A percentile compares a stretch with the other conserved stretches of the same genome.
These are phyloP conservation scores for Panellus pusillus DNA, from an alignment of 768 basidiomycete species.

Conservation along the genomic window DNA sequence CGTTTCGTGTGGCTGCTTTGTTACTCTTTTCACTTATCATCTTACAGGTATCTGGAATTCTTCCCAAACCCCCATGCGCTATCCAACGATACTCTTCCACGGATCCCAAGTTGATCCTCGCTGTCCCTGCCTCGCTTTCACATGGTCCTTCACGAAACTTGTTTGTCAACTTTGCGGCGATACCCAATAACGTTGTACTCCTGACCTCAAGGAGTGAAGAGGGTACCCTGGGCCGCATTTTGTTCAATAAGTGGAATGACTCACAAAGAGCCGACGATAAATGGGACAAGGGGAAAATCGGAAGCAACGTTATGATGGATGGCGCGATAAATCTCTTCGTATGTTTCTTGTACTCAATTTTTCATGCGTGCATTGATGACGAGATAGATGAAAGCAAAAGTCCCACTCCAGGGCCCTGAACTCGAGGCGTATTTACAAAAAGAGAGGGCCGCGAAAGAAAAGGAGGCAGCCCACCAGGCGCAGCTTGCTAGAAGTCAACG, in stretches of 20 bases:
- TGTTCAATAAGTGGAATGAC: constrained; percentile 87
- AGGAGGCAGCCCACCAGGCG: constrained; percentile 84
- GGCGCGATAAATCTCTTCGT: constrained; percentile 69
- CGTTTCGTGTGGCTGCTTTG: constrained; percentile 24
- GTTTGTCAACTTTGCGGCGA: constrained; percentile 83
- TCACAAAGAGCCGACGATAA: constrained; percentile 77
- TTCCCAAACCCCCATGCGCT: constrained; percentile 83
- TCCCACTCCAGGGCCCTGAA: constrained; percentile 86
- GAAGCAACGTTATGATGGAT: constrained; percentile 82
- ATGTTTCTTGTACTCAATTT: constrained; percentile 18
- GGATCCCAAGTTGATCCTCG: constrained; percentile 90
- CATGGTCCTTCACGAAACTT: constrained; percentile 87
- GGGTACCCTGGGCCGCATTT: constrained; percentile 71
- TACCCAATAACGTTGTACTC: constrained; percentile 83
- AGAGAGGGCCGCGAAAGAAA: constrained; percentile 76
- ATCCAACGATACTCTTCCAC: constrained; percentile 81
- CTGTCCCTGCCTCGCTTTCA: constrained; percentile 89
- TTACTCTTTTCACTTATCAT: constrained; percentile 1
- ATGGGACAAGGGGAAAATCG: constrained; percentile 90
- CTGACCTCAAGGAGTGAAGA: constrained; percentile 80
- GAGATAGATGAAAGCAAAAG: constrained; percentile 79
- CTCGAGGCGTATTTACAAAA: constrained; percentile 77
- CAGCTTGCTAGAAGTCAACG: constrained; percentile 79
- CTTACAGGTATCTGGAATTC: constrained; percentile 81
- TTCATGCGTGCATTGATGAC: constrained; percentile 1